Evolutionary conservation across 1,139 yeast genomes (phyloP).

Genomic region (Candida tunisiensis): DNA sequence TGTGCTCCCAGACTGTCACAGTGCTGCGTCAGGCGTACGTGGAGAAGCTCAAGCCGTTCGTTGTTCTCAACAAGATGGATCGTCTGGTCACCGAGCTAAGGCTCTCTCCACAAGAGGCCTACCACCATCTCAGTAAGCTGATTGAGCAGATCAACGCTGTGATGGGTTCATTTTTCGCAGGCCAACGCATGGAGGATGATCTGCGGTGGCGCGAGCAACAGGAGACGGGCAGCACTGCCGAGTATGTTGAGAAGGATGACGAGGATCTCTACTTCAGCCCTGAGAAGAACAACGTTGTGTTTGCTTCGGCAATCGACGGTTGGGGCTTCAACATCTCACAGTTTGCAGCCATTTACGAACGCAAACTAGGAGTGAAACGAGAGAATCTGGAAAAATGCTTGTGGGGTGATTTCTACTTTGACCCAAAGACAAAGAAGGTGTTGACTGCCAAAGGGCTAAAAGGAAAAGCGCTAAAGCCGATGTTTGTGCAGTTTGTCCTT

Average conservation of each 20-base stretch:
- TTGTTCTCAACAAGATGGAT: slow-evolving; percentile 90
- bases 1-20: slow-evolving; percentile 90
- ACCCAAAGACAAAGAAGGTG: slow-evolving; percentile 78
- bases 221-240: slow-evolving; percentile 32
- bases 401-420: slow-evolving; percentile 91
- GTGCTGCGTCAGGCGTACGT: slow-evolving; percentile 94
- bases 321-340: slow-evolving; percentile 95
- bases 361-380: slow-evolving; percentile 72
- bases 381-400: slow-evolving; percentile 67
- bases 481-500: slow-evolving; percentile 74
- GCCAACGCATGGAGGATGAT: slow-evolving; percentile 88
- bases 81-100: slow-evolving; percentile 70
- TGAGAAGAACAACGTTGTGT: slow-evolving; percentile 76
- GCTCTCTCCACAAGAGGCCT: slow-evolving; percentile 74
- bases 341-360: slow-evolving; percentile 73
- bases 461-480: slow-evolving; percentile 43
- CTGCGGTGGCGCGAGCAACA: slow-evolving; percentile 58
- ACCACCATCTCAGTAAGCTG: slow-evolving; percentile 54
- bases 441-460: slow-evolving; percentile 36
- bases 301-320: slow-evolving; percentile 91
- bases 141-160: slow-evolving; percentile 93
- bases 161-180: slow-evolving; percentile 83
- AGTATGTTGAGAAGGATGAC: slow-evolving; percentile 63
- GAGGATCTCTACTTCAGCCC: slow-evolving; percentile 82
- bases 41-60: slow-evolving; percentile 72